Evolutionary conservation across 805 yeast species (phyloP), one percentile per base, ranked within the genome.

Genomic region (Ogataea neopini): DNA sequence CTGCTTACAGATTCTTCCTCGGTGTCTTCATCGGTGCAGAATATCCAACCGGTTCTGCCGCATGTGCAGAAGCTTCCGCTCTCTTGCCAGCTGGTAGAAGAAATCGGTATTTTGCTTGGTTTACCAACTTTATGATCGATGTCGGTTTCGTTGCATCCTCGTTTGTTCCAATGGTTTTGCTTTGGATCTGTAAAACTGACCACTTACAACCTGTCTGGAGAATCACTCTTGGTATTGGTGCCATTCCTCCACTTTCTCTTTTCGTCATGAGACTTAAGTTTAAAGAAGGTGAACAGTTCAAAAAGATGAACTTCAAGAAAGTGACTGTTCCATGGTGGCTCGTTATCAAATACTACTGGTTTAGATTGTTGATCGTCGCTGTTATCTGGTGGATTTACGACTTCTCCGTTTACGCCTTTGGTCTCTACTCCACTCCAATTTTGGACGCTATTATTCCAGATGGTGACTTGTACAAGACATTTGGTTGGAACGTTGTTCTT

Each of bases 21-120:
- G 98, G 98, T 69, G 73, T 88, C 54, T 95, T 91, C 59, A 87
- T 92, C 58, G 98, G 98, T 59, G 91, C 95, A 42, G 98, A 91
- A 69, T 91, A 91, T 63, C 96, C 97, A 40, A 85, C 95, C 11
- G 91, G 96, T 38, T 85, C 96, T 7, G 92, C 91, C 15, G 95
- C 96, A 30, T 88, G 95, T 57, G 90, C 97, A 23, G 97, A 91
- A 68, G 94, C 95, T 33, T 82, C 95, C 39, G 83, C 86, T 47
- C 70, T 80, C 52, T 71, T 90, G 57, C 87, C 91, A 14, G 75
- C 81, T n/a, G 96, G 96, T 48, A 76, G 77, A 50, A 84, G 97
- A 73, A 89, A 91, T 71, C 77, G 97, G 65, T 90, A 86, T 75
- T 90, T 91, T 62, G 78, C 83, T 46, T 82, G 90, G 87, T 91